phyloP scores from a whole-genome alignment of 208 protist species.

The Herpetomonas tarakana region DNA sequence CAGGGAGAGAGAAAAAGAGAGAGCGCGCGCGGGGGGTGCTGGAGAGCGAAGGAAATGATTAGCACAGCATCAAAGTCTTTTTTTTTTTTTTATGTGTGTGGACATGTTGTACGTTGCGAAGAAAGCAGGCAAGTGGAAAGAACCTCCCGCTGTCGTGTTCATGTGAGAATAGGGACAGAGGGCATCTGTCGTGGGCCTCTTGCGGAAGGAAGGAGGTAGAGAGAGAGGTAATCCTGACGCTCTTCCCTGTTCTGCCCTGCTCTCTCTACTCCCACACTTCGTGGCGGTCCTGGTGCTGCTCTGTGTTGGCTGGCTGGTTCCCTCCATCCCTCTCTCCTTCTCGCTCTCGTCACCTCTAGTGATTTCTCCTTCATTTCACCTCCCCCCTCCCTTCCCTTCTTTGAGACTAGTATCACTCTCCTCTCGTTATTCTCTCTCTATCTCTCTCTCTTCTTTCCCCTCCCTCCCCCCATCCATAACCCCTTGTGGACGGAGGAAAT shows the following conservation, averaged over 20 bases:
- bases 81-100: too few species aligned
- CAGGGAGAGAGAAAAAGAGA: not conserved
- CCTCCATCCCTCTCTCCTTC: not conserved
- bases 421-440: too few species aligned
- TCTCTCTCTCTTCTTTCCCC: too few species aligned
- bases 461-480: too few species aligned
- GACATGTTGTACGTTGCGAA: too few species aligned
- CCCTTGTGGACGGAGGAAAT: too few species aligned
- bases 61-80: not conserved
- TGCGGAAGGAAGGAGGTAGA: not conserved
- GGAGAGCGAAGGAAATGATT: not conserved
- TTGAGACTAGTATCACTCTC: too few species aligned
- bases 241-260: slow-evolving; percentile 23
- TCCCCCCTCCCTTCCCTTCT: too few species aligned
- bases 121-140: too few species aligned
- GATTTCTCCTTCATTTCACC: slow-evolving; percentile 1
- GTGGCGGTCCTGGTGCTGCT: not conserved
- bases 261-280: slow-evolving; percentile 4
- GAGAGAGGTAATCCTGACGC: not conserved
- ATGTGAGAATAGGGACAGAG: too few species aligned
- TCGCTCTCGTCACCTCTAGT: not conserved
- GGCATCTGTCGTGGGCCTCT: not conserved
- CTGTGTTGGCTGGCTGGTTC: not conserved
- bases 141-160: too few species aligned
- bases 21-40: not conserved